These are phyloP conservation scores for Pseudoscleropodium purum DNA, from an alignment of 225 moss, liverwort and hornwort genomes.

Conservation along the genomic window DNA sequence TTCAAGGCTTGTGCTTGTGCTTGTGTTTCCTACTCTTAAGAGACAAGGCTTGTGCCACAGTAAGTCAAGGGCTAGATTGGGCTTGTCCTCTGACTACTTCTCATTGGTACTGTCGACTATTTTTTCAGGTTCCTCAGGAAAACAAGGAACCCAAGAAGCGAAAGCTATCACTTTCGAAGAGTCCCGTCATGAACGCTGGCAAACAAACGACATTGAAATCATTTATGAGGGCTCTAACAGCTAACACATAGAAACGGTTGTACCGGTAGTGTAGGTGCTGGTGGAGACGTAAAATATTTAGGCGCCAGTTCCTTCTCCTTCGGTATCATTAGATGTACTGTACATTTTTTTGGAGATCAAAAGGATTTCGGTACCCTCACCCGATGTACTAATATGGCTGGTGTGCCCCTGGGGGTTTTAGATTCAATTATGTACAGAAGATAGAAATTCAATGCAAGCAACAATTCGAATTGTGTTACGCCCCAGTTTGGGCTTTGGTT, in stretches of 20 bases:
- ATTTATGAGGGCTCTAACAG: conserved; percentile 13
- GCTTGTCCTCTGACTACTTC: not conserved
- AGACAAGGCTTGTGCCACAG: not conserved
- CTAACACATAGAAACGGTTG: not conserved
- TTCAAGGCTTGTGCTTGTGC: not conserved
- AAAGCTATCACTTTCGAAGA: conserved; percentile 18
- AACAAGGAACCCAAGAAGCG: conserved; percentile 25
- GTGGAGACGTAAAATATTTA: not conserved
- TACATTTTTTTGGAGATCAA: not conserved
- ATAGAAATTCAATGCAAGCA: not conserved
- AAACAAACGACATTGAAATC: conserved; percentile 23
- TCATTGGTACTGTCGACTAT: not conserved
- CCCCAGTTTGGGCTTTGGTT: not conserved
- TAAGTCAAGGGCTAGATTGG: too few relatives aligned
- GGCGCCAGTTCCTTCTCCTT: not conserved
- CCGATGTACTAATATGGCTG: not conserved
- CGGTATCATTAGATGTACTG: not conserved
- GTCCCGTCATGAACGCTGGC: not conserved
- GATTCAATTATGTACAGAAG: not conserved
- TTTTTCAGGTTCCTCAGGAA: conserved; percentile 14
- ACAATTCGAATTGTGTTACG: not conserved
- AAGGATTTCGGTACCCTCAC: not conserved
- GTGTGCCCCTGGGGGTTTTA: not conserved
- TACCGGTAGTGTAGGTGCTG: not conserved
- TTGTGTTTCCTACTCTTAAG: not conserved